These are phyloP conservation scores for Amanita rimosa DNA, from an alignment of 768 basidiomycete species.

Conservation along the genomic window DNA sequence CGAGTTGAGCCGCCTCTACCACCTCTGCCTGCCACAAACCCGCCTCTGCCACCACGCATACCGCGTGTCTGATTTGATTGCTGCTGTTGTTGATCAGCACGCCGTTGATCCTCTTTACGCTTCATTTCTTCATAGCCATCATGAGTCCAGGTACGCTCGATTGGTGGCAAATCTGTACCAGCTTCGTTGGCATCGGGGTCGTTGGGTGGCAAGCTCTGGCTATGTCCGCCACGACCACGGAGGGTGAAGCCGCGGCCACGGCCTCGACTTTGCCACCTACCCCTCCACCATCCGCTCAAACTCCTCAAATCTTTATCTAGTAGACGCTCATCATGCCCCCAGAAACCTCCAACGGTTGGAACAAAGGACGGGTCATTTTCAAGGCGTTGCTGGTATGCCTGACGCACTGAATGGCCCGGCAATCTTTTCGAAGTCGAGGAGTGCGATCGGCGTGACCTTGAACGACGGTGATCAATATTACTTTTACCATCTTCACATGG, in stretches of 20 bases:
- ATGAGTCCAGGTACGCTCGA: conserved; percentile 71
- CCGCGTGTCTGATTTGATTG: conserved; percentile 14
- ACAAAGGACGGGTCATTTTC: conserved; percentile 82
- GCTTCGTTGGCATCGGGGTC: conserved; percentile 11
- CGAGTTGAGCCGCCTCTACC: conserved; percentile 32
- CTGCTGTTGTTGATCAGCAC: conserved; percentile 21
- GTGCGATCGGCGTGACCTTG: conserved; percentile 21
- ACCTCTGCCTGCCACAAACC: conserved; percentile 33
- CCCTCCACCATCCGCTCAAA: conserved; percentile 83
- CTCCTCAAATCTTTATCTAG: conserved; percentile 74
- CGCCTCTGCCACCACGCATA: conserved; percentile 36
- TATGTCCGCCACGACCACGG: conserved; percentile 43
- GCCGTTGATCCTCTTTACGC: conserved; percentile 52
- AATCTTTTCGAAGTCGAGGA: conserved; percentile 21
- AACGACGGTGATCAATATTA: conserved; percentile 16
- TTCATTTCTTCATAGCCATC: conserved; percentile 88
- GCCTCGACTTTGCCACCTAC: conserved; percentile 61
- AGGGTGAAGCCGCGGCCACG: conserved; percentile 43
- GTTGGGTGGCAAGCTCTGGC: conserved; percentile 1
- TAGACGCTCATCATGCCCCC: conserved; percentile 89
- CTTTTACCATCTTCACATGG: conserved; percentile 13
- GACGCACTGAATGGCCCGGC: conserved; percentile 57
- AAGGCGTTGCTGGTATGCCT: conserved; percentile 76
- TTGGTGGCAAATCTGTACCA: conserved; percentile 34
- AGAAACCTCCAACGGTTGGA: conserved; percentile 86